Conservation (phyloP, 75 land plant species). For the Chamaecyparis obtusa region DNA sequence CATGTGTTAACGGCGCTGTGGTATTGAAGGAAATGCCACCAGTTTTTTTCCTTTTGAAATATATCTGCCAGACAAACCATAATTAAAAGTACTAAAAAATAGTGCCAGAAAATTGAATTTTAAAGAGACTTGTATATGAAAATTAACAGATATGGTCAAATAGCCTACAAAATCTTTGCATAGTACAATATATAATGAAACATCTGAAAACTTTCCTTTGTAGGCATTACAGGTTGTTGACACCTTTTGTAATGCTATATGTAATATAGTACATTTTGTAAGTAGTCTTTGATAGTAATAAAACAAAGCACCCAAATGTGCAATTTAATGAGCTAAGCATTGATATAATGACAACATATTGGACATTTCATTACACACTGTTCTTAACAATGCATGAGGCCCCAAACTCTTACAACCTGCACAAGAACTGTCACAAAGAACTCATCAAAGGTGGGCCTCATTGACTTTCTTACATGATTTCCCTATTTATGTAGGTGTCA, state of each 20-base stretch:
- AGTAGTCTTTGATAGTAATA: background rate
- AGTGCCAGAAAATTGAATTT: background rate
- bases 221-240: background rate
- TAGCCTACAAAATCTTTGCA: background rate
- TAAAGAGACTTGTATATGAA: background rate
- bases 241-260: background rate
- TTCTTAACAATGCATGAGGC: background rate
- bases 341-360: background rate
- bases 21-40: constrained; percentile 99
- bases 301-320: background rate
- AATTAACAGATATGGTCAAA: background rate
- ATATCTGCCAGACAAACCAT: constrained; percentile 60
- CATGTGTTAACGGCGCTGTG: constrained; percentile 79
- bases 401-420: background rate
- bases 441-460: background rate
- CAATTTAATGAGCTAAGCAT: background rate
- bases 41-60: constrained; percentile 97
- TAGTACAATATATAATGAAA: background rate
- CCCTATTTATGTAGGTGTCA: background rate
- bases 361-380: background rate
- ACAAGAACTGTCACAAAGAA: background rate
- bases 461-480: background rate
- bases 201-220: background rate
- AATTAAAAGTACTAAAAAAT: background rate
- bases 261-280: background rate